Conservation (phyloP, 2,329 filamentous ascomycete species). For the Diplodia corticola region DNA sequence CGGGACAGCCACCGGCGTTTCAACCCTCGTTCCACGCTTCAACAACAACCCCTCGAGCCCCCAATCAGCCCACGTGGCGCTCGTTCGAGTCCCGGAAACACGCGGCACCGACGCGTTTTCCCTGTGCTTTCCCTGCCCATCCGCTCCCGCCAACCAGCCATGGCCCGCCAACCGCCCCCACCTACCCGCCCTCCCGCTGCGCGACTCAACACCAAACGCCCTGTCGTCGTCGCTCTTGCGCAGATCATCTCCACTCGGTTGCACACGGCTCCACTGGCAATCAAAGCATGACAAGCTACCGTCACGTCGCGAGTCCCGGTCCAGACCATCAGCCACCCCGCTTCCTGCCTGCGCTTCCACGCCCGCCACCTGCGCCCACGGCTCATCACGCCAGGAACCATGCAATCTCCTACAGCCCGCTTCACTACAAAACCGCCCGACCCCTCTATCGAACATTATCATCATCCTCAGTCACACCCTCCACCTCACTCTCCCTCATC, state of each 20-base stretch:
- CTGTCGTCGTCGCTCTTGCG: too few species aligned
- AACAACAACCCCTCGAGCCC: neutral
- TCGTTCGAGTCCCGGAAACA: neutral
- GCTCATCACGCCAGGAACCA: neutral
- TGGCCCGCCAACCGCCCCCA: neutral
- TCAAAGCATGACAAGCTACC: neutral
- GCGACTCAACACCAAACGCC: conserved; percentile 5
- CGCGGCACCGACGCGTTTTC: neutral
- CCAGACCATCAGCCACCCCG: neutral
- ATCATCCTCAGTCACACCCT: neutral
- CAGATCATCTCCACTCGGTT: neutral
- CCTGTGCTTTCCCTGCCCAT: neutral
- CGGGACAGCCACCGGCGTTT: conserved; percentile 3
- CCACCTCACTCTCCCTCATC: neutral
- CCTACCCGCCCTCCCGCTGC: neutral
- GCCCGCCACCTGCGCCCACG: neutral
- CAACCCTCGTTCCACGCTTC: neutral
- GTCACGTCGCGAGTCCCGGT: neutral
- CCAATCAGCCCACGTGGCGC: neutral
- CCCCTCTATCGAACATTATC: neutral
- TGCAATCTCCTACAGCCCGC: neutral
- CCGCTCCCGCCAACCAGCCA: neutral
- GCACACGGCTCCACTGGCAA: neutral
- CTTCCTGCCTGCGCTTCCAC: neutral
- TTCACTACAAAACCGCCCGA: neutral